Evolutionary conservation across 2,329 filamentous ascomycete genomes (phyloP).

Genomic region (Ophiocordyceps camponoti-leonardi): DNA sequence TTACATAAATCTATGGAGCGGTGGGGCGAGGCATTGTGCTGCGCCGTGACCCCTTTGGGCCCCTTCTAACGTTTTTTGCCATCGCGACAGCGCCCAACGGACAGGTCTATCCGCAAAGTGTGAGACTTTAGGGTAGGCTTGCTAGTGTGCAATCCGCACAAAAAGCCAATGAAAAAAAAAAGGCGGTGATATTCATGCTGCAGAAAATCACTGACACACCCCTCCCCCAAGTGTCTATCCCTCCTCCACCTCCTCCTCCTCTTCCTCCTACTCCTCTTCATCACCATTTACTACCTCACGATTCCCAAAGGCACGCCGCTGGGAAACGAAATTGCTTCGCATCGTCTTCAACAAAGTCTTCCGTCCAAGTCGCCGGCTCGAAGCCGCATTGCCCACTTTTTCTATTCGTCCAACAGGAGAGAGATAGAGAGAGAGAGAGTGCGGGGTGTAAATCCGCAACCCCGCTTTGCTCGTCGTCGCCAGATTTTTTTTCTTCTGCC

Average conservation of each 20-base stretch:
- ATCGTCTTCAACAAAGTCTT: neutral
- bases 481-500: constrained; percentile 7
- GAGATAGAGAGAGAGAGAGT: constrained; percentile 19
- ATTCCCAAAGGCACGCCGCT: neutral
- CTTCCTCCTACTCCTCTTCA: neutral
- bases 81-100: too few species aligned
- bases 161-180: too few species aligned
- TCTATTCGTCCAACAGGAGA: constrained; percentile 8
- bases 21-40: too few species aligned
- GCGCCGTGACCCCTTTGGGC: too few species aligned
- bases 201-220: too few species aligned
- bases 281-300: neutral
- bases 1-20: neutral
- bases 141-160: too few species aligned
- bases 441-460: constrained; percentile 24
- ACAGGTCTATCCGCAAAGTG: too few species aligned
- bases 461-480: constrained; percentile 21
- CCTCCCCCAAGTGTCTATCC: too few species aligned
- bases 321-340: neutral
- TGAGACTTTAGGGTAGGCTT: too few species aligned
- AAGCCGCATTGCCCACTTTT: neutral
- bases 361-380: neutral
- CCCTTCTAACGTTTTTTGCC: too few species aligned
- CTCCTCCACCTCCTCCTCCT: too few species aligned
- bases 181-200: too few species aligned